Percentiles rank a stretch among this genome's conserved stretches.
These are phyloP conservation scores for Auricularia heimuer DNA, from an alignment of 768 basidiomycete species.

Conservation along the genomic window DNA sequence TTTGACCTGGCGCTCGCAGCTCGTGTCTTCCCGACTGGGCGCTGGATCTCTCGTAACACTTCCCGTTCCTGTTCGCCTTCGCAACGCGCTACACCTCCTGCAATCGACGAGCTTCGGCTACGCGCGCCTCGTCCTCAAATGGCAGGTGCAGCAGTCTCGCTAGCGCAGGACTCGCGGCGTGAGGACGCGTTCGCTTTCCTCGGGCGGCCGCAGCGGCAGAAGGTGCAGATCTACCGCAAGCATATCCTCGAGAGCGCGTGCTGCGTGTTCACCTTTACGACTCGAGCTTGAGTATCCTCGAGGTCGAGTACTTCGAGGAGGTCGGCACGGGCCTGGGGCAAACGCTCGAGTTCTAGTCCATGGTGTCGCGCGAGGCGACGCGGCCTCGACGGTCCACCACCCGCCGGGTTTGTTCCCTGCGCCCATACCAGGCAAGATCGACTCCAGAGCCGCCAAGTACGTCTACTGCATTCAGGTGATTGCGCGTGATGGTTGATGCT, in stretches of 20 bases:
- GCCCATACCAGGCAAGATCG: slow-evolving; percentile 42
- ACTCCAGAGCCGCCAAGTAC: too few species aligned
- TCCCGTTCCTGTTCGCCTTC: slow-evolving; percentile 98
- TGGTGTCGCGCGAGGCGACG: slow-evolving; percentile 89
- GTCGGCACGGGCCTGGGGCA: slow-evolving; percentile 97
- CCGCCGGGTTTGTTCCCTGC: slow-evolving; percentile 82
- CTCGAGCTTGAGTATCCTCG: slow-evolving; percentile 83
- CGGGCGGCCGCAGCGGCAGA: slow-evolving; percentile 86
- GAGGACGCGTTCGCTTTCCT: slow-evolving; percentile 91
- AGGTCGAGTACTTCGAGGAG: slow-evolving; percentile 98
- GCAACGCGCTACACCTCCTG: slow-evolving; percentile 91
- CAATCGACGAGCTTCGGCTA: slow-evolving; percentile 98
- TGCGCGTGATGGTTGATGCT: too few species aligned
- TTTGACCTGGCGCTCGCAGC: neutral
- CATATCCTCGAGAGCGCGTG: slow-evolving; percentile 95
- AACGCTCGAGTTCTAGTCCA: slow-evolving; percentile 93
- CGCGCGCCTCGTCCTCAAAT: slow-evolving; percentile 87
- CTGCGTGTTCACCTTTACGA: slow-evolving; percentile 95
- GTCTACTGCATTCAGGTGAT: too few species aligned
- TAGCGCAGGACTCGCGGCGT: slow-evolving; percentile 71
- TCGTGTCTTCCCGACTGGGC: slow-evolving; percentile 98
- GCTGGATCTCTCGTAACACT: slow-evolving; percentile 87
- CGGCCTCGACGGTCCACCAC: slow-evolving; percentile 69
- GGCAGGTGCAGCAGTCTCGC: slow-evolving; percentile 70
- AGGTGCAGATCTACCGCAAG: slow-evolving; percentile 91